These are phyloP conservation scores for Amylostereum chailletii DNA, from an alignment of 1,284 basidiomycete species.

Conservation along the genomic window DNA sequence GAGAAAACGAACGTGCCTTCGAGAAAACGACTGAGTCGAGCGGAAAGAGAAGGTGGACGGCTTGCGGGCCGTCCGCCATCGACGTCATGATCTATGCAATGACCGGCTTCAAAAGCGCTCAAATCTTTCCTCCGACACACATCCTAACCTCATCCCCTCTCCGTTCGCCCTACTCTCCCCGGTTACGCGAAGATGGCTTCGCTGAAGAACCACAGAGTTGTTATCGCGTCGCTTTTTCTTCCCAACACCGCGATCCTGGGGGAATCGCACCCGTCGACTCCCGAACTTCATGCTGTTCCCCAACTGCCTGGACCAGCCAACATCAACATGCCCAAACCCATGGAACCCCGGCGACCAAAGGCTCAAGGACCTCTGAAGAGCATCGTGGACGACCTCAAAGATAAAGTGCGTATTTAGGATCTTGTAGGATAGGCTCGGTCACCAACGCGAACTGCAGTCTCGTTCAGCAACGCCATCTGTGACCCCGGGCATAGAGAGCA, in stretches of 20 bases:
- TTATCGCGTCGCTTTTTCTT: constrained; percentile 74
- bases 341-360: constrained; percentile 2
- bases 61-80: no score
- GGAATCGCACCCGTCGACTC: constrained; percentile 42
- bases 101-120: background rate
- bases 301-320: constrained; percentile 2
- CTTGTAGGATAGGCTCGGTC: background rate
- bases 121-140: background rate
- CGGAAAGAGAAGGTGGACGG: no score
- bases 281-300: constrained; percentile 19
- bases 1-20: no score
- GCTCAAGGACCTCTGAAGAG: constrained; percentile 39
- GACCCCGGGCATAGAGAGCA: constrained; percentile 27
- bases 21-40: no score
- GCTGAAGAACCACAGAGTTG: constrained; percentile 57
- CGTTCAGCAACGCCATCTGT: constrained; percentile 29
- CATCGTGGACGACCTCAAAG: constrained; percentile 69
- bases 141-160: constrained; percentile 3
- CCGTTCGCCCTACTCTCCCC: background rate
- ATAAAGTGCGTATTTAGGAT: constrained; percentile 34
- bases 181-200: constrained; percentile 40
- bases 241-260: constrained; percentile 59
- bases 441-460: constrained; percentile 22
- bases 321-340: constrained; percentile 6
- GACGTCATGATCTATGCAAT: no score